Evolutionary conservation across 2,329 filamentous ascomycete species (phyloP).

Genomic region (Ampelomyces quisqualis): DNA sequence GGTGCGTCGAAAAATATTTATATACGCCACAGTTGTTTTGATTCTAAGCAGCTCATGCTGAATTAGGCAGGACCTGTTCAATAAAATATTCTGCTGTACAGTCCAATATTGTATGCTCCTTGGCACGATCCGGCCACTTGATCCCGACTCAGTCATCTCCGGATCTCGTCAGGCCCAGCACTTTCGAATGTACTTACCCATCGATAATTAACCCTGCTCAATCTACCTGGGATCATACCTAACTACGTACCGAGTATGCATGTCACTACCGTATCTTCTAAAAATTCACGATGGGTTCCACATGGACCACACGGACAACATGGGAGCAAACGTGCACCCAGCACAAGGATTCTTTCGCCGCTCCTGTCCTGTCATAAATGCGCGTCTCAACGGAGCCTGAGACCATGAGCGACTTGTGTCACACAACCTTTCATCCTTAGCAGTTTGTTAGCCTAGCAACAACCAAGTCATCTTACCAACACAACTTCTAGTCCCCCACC

Average conservation of each 20-base stretch:
- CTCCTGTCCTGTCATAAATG: slow-evolving; percentile 13
- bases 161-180: slow-evolving; percentile 33
- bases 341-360: slow-evolving; percentile 14
- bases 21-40: slow-evolving; percentile 29
- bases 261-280: slow-evolving; percentile 26
- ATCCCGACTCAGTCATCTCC: slow-evolving; percentile 37
- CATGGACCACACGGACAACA: no score
- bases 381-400: slow-evolving; percentile 19
- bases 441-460: no score
- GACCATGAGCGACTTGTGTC: slow-evolving; percentile 5
- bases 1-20: slow-evolving; percentile 39
- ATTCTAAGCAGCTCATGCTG: slow-evolving; percentile 21
- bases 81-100: slow-evolving; percentile 36
- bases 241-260: slow-evolving; percentile 27
- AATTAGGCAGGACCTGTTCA: slow-evolving; percentile 40
- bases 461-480: no score
- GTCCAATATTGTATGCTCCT: slow-evolving; percentile 40
- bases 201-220: slow-evolving; percentile 40
- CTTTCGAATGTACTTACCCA: slow-evolving; percentile 38
- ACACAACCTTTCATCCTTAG: slow-evolving; percentile 9
- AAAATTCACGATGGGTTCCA: slow-evolving; percentile 20
- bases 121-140: slow-evolving; percentile 38
- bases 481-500: slow-evolving; percentile 1
- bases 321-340: slow-evolving; percentile 18
- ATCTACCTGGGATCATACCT: slow-evolving; percentile 35